Evolutionary conservation across 1,139 yeast genomes (phyloP).

Genomic region (Candida glucosophila): DNA sequence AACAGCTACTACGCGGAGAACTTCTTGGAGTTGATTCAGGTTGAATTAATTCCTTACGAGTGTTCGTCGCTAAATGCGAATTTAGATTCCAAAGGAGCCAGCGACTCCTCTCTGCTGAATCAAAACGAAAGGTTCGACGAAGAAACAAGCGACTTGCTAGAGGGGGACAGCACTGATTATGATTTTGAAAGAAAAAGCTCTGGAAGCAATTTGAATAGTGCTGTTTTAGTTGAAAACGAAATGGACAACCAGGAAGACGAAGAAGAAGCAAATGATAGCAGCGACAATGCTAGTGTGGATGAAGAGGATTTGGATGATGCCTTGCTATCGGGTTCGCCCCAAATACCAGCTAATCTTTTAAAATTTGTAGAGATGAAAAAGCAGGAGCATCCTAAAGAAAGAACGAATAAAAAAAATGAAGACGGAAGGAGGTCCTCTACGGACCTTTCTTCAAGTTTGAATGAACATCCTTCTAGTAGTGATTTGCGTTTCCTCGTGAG

Average conservation of each 20-base stretch:
- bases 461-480: no score
- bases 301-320: slow-evolving; percentile 45
- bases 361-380: slow-evolving; percentile 48
- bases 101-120: no score
- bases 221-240: background rate
- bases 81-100: no score
- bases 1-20: slow-evolving; percentile 76
- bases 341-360: slow-evolving; percentile 52
- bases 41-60: slow-evolving; percentile 42
- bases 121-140: background rate
- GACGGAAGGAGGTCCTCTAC: slow-evolving; percentile 26
- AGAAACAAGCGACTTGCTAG: no score
- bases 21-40: slow-evolving; percentile 62
- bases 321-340: slow-evolving; percentile 54
- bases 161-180: no score
- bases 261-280: slow-evolving; percentile 1
- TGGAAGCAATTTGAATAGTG: background rate
- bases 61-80: slow-evolving; percentile 19
- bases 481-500: no score
- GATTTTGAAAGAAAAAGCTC: no score
- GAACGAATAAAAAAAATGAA: slow-evolving; percentile 11
- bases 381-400: slow-evolving; percentile 6
- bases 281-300: slow-evolving; percentile 18
- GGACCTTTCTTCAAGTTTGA: slow-evolving; percentile 9
- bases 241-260: no score